Conservation (phyloP, 192 early-diverging fungal genomes). For the Coemansia sp. region DNA sequence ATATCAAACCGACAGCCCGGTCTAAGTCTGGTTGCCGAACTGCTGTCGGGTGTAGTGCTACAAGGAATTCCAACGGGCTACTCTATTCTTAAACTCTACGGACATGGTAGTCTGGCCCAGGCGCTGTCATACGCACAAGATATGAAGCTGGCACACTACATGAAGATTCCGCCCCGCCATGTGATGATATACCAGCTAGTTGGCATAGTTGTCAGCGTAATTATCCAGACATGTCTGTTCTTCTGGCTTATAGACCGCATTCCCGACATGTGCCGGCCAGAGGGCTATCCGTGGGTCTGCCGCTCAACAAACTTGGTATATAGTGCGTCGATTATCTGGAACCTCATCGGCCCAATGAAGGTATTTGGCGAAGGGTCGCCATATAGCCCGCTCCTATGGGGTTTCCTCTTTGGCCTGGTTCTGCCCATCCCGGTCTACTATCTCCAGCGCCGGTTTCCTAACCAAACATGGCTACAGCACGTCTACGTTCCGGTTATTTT, state of each 20-base stretch:
- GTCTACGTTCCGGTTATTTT: constrained; percentile 74
- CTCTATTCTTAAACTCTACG: constrained; percentile 83
- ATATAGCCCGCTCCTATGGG: constrained; percentile 57
- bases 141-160: constrained; percentile 77
- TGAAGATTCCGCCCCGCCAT: constrained; percentile 79
- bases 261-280: constrained; percentile 57
- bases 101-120: constrained; percentile 73
- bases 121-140: constrained; percentile 69
- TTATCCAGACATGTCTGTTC: constrained; percentile 66
- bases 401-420: constrained; percentile 66
- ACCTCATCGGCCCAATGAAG: constrained; percentile 69
- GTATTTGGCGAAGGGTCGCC: constrained; percentile 67
- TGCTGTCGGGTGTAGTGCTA: constrained; percentile 75
- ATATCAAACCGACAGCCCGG: constrained; percentile 77
- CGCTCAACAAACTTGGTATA: constrained; percentile 61
- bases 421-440: constrained; percentile 73
- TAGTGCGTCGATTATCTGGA: constrained; percentile 77
- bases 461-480: constrained; percentile 62
- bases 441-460: constrained; percentile 63
- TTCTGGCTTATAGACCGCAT: constrained; percentile 65
- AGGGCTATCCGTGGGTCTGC: constrained; percentile 69
- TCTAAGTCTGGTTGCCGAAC: constrained; percentile 80
- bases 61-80: constrained; percentile 80
- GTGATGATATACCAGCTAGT: constrained; percentile 74
- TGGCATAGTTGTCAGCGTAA: constrained; percentile 68